Percentiles rank a stretch among this genome's conserved stretches.
phyloP scores from a whole-genome alignment of 192 early-diverging fungal species.

The Spinellus fusiger region DNA sequence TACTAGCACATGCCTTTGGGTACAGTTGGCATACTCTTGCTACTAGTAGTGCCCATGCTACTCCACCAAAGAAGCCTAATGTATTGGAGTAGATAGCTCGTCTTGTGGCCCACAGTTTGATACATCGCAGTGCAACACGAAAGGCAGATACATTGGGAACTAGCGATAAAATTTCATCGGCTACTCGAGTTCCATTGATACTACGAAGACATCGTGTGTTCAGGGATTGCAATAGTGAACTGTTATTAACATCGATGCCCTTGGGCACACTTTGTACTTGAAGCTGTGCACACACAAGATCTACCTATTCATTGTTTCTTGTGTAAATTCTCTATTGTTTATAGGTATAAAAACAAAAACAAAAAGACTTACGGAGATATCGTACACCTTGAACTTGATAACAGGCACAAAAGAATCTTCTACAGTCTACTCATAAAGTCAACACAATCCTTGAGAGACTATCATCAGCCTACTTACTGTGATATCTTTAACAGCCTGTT shows the following conservation, averaged over 20 bases:
- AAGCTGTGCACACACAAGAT: slow-evolving; percentile 84
- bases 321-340: slow-evolving; percentile 16
- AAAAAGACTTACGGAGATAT: slow-evolving; percentile 44
- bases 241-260: slow-evolving; percentile 74
- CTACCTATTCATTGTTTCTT: slow-evolving; percentile 51
- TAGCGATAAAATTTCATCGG: slow-evolving; percentile 55
- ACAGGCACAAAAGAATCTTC: slow-evolving; percentile 59
- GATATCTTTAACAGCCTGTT: slow-evolving; percentile 50
- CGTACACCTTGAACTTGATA: slow-evolving; percentile 55
- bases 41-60: slow-evolving; percentile 70
- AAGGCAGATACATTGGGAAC: slow-evolving; percentile 63
- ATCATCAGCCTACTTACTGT: slow-evolving; percentile 22
- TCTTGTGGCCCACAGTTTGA: slow-evolving; percentile 66
- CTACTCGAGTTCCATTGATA: slow-evolving; percentile 78
- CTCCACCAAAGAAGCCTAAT: slow-evolving; percentile 68
- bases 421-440: not conserved
- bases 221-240: slow-evolving; percentile 65
- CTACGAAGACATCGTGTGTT: slow-evolving; percentile 78
- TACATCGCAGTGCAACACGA: slow-evolving; percentile 51
- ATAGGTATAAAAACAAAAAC: not conserved
- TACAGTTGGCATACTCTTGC: slow-evolving; percentile 66
- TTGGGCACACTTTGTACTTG: slow-evolving; percentile 65
- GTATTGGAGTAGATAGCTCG: slow-evolving; percentile 64
- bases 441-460: not conserved
- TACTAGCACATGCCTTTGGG: slow-evolving; percentile 54